Evolutionary conservation across 202 grass and related monocot genomes (phyloP).

Genomic region (Saccharum hybrid): DNA sequence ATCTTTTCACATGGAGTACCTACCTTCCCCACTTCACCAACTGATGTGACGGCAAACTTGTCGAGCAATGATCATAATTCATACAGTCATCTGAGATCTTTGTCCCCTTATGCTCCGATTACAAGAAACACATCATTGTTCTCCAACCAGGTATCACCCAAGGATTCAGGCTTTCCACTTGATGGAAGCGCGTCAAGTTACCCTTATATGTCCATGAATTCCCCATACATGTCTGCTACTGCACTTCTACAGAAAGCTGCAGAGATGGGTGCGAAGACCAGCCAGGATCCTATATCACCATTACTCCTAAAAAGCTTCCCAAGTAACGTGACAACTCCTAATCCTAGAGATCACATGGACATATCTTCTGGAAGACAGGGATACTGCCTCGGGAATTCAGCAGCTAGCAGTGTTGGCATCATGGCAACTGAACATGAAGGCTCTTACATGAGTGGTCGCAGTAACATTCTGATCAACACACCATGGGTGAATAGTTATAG

Average conservation of each 20-base stretch:
- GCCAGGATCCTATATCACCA: slow-evolving; percentile 67
- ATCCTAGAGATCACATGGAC: slow-evolving; percentile 53
- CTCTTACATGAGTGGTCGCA: slow-evolving; percentile 44
- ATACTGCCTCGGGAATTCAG: slow-evolving; percentile 52
- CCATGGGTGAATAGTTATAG: slow-evolving; percentile 47
- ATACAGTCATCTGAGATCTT: too few relatives aligned
- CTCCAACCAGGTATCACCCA: too few relatives aligned
- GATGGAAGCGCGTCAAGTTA: slow-evolving; percentile 51
- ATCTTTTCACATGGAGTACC: too few relatives aligned
- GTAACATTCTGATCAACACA: slow-evolving; percentile 51
- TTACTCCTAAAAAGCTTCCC: slow-evolving; percentile 63
- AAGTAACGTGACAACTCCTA: slow-evolving; percentile 45
- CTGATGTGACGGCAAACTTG: too few relatives aligned
- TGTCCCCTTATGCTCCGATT: too few relatives aligned
- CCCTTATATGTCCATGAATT: slow-evolving; percentile 59
- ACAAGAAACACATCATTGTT: too few relatives aligned
- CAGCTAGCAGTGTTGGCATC: slow-evolving; percentile 43
- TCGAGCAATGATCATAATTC: too few relatives aligned
- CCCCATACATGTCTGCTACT: slow-evolving; percentile 68
- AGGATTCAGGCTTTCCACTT: slow-evolving; percentile 49
- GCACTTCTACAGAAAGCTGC: slow-evolving; percentile 74
- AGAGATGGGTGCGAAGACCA: slow-evolving; percentile 67
- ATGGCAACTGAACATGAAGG: slow-evolving; percentile 44
- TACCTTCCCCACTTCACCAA: too few relatives aligned
- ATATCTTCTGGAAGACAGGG: slow-evolving; percentile 54